Base-by-base conservation (phyloP, 2,329 filamentous ascomycete genomes). In the Fusarium scirpi region DNA sequence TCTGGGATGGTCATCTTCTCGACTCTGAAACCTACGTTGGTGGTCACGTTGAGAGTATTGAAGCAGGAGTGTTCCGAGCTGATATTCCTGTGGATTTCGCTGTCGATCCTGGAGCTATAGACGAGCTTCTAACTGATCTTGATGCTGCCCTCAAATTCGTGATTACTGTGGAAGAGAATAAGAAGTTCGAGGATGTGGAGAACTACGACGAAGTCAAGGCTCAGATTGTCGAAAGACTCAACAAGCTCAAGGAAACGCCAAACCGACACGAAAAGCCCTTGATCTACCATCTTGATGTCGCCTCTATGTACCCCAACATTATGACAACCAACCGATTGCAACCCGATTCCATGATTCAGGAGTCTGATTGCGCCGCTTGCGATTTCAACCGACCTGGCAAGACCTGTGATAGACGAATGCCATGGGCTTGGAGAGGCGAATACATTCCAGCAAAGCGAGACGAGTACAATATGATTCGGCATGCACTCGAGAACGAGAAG, bases 291-390 rank as follows among this genome's bases (percentile, higher is more conserved):
- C 85, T 99, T 82, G 96, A 99, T 78, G 97, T 99, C 62, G 96
- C 96, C 20, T 98, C 96, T 64, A 99, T 99, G 96, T 99, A 99
- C 79, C 96, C 96, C 12, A 99, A 99, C 80, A 99, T 99, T 79
- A 99, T 99, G 97, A 99, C 97, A 3, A 99, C 96, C 2, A 99
- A 99, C 80, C 92, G 96, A 79, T 82, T 99, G 48, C 96, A 99
- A 74, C 96, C 96, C 0, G 96, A 99, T 80, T 98, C 96, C n/a
- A 97, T 99, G 94, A 97, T 99, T 57, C 86, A 95, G 49, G 97
- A 99, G 78, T 93, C 94, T 1, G 94, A 97, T 75, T 99, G 97
- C 76, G 96, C 96, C 5, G 94, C 96, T 13, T 99, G 97, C 80
- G 97, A 99, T 79, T 99, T 99, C 85, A 99, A 99, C 74, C 87